Evolutionary conservation across 2,329 filamentous ascomycete species (phyloP), one percentile per base, ranked within the genome.

Genomic region (Paraphaeosphaeria sporulosa): DNA sequence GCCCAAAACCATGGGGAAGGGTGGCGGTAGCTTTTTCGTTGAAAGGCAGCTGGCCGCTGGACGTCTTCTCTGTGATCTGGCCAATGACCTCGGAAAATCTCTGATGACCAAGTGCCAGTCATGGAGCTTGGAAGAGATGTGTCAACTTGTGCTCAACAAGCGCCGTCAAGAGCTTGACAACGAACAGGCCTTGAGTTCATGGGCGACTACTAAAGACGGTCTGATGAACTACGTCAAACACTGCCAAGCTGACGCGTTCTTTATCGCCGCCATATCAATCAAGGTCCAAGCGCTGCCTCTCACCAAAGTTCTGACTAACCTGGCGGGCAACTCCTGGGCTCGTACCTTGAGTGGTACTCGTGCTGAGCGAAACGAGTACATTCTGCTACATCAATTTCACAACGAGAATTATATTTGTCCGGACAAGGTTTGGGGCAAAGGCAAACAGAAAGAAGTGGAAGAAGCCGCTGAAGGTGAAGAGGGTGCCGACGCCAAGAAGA

Each of bases 61-160:
- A 43, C 90, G 95, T 69, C 82, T 99, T 61, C 86, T 98, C 58
- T 98, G 95, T 76, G 95, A 99, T 80, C 83, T 98, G 61, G 93
- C 90, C 59, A 99, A 99, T 76, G 95, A 99, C 69, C 92, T 96
- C 73, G 95, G 95, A 77, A 98, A 97, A 82, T 97, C 94, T 12
- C 87, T 93, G 66, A 98, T 98, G 94, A 89, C 87, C 70, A 97
- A 96, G 80, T 99, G 95, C 77, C 94, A 97, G 78, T 96, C 94
- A 3, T 99, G 95, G 95, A 97, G 91, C 77, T 84, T 99, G 77
- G 96, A 94, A 1, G 95, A 99, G 78, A 99, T 99, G 94, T 96
- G 93, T 76, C 92, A 90, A 64, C 85, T 98, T 17, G 96, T 97
- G 67, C 88, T 99, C 5, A 85, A 88, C 34, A 90, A 90, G 72